phyloP scores from a whole-genome alignment of 2,329 filamentous ascomycete species.

The Xylaria digitata region DNA sequence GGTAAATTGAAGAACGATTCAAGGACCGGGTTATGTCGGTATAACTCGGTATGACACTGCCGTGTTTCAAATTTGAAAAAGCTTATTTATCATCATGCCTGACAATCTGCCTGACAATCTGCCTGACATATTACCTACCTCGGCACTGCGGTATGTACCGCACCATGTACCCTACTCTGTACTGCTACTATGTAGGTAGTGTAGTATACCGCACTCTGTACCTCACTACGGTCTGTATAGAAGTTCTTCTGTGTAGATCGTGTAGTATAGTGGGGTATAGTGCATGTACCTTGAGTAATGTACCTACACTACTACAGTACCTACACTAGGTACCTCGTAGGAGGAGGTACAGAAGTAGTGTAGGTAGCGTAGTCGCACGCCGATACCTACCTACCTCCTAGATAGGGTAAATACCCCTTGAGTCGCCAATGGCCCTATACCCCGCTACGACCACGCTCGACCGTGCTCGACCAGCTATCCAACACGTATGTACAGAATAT shows the following conservation, averaged over 20 bases:
- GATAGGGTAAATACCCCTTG: neutral
- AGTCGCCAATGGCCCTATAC: neutral
- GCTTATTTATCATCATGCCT: slow-evolving; percentile 28
- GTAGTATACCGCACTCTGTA: neutral
- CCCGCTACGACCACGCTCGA: neutral
- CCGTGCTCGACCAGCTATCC: no score
- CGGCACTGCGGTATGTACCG: neutral
- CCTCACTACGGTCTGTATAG: no score
- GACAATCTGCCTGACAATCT: neutral
- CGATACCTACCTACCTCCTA: no score
- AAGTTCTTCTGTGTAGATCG: no score
- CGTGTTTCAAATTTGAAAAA: slow-evolving; percentile 19
- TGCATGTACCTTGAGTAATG: no score
- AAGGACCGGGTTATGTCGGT: slow-evolving; percentile 12
- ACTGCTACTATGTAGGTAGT: neutral
- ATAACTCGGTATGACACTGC: slow-evolving; percentile 1
- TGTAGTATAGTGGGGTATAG: no score
- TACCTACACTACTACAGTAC: no score
- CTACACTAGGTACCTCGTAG: no score
- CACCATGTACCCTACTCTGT: no score
- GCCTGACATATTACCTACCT: slow-evolving; percentile 8
- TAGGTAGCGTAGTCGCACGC: no score
- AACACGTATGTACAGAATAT: no score
- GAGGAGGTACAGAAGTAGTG: no score
- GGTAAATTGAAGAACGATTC: neutral